These are phyloP conservation scores for Fusarium avenaceum DNA, from an alignment of 2,329 filamentous ascomycete genomes.

Conservation along the genomic window DNA sequence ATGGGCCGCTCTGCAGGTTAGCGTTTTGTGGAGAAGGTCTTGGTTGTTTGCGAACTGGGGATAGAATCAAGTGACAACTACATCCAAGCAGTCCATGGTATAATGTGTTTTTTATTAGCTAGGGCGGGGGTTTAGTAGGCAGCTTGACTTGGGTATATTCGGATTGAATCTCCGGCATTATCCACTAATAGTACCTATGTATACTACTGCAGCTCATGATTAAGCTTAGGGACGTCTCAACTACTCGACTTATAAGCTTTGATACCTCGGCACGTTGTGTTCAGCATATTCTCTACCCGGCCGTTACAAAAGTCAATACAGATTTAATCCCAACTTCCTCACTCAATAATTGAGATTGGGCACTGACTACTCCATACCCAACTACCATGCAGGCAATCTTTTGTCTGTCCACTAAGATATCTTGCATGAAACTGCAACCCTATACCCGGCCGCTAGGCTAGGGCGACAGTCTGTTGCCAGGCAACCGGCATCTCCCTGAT, in stretches of 20 bases:
- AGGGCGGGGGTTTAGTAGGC: too few species aligned
- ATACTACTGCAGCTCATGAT: too few species aligned
- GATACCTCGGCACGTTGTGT: not conserved
- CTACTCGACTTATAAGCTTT: too few species aligned
- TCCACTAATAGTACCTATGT: too few species aligned
- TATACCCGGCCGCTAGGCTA: slow-evolving; percentile 28
- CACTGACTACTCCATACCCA: not conserved
- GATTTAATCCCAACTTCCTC: not conserved
- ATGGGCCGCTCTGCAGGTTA: not conserved
- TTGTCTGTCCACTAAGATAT: slow-evolving; percentile 1
- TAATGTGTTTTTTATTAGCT: too few species aligned
- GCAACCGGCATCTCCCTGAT: slow-evolving; percentile 52
- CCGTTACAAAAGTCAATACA: not conserved
- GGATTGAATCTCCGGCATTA: too few species aligned
- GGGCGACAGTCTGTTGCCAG: slow-evolving; percentile 48
- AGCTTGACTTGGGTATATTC: too few species aligned
- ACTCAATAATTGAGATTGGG: not conserved
- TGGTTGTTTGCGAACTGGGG: slow-evolving; percentile 18
- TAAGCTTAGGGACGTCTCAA: too few species aligned
- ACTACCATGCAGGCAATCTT: not conserved
- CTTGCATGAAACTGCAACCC: slow-evolving; percentile 30
- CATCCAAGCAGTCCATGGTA: too few species aligned
- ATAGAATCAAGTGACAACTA: too few species aligned
- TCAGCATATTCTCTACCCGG: not conserved
- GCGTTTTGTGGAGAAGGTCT: slow-evolving; percentile 38